Base-by-base conservation (phyloP, 768 basidiomycete genomes). In the Auricularia cornea region DNA sequence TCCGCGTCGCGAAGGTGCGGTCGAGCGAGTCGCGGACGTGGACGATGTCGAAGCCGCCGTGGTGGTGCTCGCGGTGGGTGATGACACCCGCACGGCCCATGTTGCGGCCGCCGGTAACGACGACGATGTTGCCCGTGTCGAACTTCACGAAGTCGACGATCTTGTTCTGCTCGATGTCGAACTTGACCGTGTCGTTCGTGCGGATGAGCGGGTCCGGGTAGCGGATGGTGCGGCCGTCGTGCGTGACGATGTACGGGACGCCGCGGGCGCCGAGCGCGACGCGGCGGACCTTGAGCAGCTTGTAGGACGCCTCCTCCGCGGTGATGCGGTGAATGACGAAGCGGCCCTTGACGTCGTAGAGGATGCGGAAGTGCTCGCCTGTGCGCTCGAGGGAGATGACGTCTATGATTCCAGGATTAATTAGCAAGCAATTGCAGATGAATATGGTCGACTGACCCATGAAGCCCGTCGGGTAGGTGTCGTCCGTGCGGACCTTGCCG, bases 311-410 rank as follows among this genome's bases (percentile, higher is more conserved):
- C 78, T 99, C 97, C 79, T 98, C 97, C 48, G 90, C 84, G 62
- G 94, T 94, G 84, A 99, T 98, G 72, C 97, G 93, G 84, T 99
- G 97, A 76, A 98, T 96, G 69, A 94, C 91, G 83, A 99, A 99
- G 69, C 97, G 97, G 70, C 97, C 97, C 83, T 99, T 99, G 79
- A 98, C 88, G 75, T 98, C 97, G 84, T 98, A 98, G 51, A 99
- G 83, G 65, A 98, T 86, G 77, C 97, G 96, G 89, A 98, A 99
- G 83, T 98, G 89, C 79, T 99, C 97, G 79, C 89, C 92, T 29
- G 96, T 98, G 77, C 97, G 96, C 79, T 99, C 96, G 67, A 99
- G 91, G 65, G 92, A 86, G 75, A 99, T 84, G 68, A 98, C 96
- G 77, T 99, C 3, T 38, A 38, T 38, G 8, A 38, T 38, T 14